Percentiles rank a stretch among this genome's conserved stretches.
Conservation (phyloP, 768 basidiomycete genomes). For the Lentinus tigrinus region DNA sequence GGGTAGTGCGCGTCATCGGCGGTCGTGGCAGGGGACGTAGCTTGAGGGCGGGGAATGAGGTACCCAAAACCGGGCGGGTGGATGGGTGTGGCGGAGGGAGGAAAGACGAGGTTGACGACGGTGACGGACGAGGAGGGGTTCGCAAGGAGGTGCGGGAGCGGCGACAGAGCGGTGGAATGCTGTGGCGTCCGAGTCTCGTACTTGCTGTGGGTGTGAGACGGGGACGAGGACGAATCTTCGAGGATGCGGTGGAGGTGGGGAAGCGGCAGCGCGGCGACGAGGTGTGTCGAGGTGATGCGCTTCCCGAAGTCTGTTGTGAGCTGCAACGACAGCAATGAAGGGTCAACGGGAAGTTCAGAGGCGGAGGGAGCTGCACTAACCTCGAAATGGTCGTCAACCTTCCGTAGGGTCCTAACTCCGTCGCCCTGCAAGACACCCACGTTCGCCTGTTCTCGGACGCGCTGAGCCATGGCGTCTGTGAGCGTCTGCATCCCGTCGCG, state of each 20-base stretch:
- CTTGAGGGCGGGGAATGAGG: constrained; percentile 75
- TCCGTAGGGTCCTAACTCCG: constrained; percentile 34
- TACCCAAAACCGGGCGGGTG: constrained; percentile 93
- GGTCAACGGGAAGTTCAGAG: too few relatives aligned
- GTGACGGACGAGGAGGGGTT: constrained; percentile 79
- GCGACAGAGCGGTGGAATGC: not conserved
- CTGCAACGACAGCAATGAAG: constrained; percentile 26
- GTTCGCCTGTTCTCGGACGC: constrained; percentile 48
- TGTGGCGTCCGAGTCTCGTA: not conserved
- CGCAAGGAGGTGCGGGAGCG: constrained; percentile 62
- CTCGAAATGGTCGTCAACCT: constrained; percentile 30
- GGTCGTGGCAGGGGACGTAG: too few relatives aligned
- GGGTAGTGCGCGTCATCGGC: too few relatives aligned
- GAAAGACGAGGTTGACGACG: constrained; percentile 89
- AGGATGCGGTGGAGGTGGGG: constrained; percentile 36
- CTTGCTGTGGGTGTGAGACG: not conserved
- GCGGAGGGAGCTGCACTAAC: too few relatives aligned
- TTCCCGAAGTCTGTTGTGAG: constrained; percentile 34
- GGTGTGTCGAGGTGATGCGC: constrained; percentile 50
- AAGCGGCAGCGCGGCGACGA: constrained; percentile 79
- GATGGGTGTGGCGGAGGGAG: constrained; percentile 43
- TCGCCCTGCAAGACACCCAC: constrained; percentile 55
- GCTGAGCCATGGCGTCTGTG: constrained; percentile 49
- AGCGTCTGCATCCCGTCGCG: constrained; percentile 72
- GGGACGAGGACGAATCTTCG: not conserved